A percentile compares a stretch with the other conserved stretches of the same genome.
phyloP scores from a whole-genome alignment of 2,329 filamentous ascomycete species.

The Fusarium pilosicola region DNA sequence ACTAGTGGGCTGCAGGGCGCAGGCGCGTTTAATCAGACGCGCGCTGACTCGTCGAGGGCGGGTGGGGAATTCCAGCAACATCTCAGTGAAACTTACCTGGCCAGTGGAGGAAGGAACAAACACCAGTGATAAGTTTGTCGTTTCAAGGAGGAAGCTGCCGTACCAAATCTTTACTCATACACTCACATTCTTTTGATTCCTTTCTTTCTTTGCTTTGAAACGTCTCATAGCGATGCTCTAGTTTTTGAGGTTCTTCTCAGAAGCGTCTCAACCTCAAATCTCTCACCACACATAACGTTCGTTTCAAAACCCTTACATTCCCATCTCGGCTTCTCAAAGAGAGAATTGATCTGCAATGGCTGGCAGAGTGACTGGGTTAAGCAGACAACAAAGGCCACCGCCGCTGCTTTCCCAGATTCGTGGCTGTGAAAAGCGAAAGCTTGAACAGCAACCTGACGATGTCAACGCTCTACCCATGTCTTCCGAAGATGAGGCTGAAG shows the following conservation, averaged over 20 bases:
- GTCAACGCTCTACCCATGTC: slow-evolving; percentile 44
- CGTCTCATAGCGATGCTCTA: background rate
- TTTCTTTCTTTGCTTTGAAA: background rate
- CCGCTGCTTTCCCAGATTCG: slow-evolving; percentile 30
- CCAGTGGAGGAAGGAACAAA: slow-evolving; percentile 16
- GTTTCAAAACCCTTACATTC: background rate
- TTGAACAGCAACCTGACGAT: slow-evolving; percentile 24
- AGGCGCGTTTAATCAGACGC: slow-evolving; percentile 33
- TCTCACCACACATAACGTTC: background rate
- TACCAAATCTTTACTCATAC: background rate
- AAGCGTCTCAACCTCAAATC: background rate
- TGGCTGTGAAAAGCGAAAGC: slow-evolving; percentile 7
- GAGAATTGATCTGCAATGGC: background rate
- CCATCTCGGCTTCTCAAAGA: background rate
- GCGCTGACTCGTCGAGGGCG: background rate
- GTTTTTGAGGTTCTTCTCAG: background rate
- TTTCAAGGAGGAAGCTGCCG: background rate
- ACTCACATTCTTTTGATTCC: background rate
- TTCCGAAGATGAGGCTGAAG: slow-evolving; percentile 43
- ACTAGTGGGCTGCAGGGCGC: background rate
- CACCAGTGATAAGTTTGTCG: background rate
- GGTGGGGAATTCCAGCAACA: background rate
- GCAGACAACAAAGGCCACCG: slow-evolving; percentile 9
- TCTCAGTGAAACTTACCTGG: background rate
- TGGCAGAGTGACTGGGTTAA: slow-evolving; percentile 38